Conservation (phyloP, 169 alveolate genomes). For the Haemoproteus tartakovskyi region DNA sequence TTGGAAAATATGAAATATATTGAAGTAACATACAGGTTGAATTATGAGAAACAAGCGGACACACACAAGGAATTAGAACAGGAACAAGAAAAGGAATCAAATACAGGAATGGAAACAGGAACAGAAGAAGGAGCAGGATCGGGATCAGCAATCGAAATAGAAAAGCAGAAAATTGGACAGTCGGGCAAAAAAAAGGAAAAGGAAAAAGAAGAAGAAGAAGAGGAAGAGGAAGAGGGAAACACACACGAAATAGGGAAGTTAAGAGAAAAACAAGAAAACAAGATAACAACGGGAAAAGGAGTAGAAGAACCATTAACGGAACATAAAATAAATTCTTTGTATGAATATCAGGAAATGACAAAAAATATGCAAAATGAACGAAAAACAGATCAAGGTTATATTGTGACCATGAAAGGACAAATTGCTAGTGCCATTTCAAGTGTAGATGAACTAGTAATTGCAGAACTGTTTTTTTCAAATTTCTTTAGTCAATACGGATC, state of each 20-base stretch:
- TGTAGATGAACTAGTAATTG: conserved; percentile 95
- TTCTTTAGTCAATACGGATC: conserved; percentile 89
- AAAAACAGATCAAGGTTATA: too few relatives aligned
- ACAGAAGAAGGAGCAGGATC: background rate
- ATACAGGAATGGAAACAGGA: background rate
- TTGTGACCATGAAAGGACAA: conserved; percentile 93
- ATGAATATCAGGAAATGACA: too few relatives aligned
- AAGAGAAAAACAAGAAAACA: conserved; percentile 56
- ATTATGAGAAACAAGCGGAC: background rate
- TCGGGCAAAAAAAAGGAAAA: background rate
- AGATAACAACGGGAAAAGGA: too few relatives aligned
- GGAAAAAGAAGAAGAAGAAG: too few relatives aligned
- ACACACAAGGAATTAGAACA: background rate
- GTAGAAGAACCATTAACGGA: too few relatives aligned
- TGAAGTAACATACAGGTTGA: background rate
- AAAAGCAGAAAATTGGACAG: too few relatives aligned
- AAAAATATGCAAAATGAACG: too few relatives aligned
- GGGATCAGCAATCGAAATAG: background rate
- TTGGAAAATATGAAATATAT: conserved; percentile 39
- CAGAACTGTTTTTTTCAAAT: conserved; percentile 92
- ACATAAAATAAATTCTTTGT: too few relatives aligned
- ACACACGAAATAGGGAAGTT: background rate
- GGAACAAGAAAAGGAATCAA: background rate
- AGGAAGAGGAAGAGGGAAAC: background rate
- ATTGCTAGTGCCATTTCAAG: conserved; percentile 98